Evolutionary conservation across 78 protist genomes (phyloP).

Genomic region (Chrysochromulina parva): DNA sequence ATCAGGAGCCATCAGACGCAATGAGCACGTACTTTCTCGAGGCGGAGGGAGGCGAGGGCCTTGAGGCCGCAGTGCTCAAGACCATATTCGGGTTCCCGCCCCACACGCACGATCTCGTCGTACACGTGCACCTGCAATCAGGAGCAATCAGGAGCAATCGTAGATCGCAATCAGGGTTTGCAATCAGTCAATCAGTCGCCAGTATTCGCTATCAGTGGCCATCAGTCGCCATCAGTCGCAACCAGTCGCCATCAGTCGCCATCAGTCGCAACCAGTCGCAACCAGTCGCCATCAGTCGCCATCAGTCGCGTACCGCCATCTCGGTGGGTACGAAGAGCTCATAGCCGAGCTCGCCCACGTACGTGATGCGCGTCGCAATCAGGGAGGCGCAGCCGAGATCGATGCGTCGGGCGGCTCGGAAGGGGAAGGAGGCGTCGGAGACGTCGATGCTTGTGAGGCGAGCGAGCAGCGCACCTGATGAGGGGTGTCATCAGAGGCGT

Average conservation of each 20-base stretch:
- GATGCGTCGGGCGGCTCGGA: constrained; percentile 15
- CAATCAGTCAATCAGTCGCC: too few relatives aligned
- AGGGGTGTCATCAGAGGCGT: too few relatives aligned
- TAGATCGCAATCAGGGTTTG: too few relatives aligned
- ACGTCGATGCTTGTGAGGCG: background rate
- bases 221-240: too few relatives aligned
- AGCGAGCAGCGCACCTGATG: background rate
- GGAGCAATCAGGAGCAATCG: too few relatives aligned
- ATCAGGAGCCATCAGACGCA: background rate
- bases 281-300: background rate
- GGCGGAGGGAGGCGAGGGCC: constrained; percentile 31
- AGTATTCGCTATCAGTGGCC: too few relatives aligned
- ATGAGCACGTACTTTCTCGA: constrained; percentile 40
- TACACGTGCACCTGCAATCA: background rate
- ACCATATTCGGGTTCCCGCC: background rate
- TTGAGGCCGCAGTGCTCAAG: constrained; percentile 23
- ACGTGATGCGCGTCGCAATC: constrained; percentile 29
- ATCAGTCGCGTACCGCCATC: background rate
- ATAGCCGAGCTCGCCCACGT: constrained; percentile 61
- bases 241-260: too few relatives aligned
- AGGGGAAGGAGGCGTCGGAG: constrained; percentile 46
- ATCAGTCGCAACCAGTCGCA: background rate
- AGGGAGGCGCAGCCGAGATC: background rate
- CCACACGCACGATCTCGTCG: background rate
- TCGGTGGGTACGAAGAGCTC: constrained; percentile 55